Evolutionary conservation across 2,329 filamentous ascomycete species (phyloP).

Genomic region (Fusarium sp.): DNA sequence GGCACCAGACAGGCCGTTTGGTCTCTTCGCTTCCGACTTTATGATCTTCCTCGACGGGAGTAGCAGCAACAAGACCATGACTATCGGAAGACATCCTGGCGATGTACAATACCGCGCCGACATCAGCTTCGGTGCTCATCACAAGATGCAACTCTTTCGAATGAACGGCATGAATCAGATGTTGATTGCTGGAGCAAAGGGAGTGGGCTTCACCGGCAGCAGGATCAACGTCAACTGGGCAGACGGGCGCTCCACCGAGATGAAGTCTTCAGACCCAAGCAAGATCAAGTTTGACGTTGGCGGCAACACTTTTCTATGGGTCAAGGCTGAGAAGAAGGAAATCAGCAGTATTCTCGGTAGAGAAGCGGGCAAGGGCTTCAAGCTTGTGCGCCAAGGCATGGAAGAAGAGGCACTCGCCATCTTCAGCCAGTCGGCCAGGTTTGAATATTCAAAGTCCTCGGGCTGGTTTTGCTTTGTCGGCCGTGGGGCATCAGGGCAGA

Average conservation of each 20-base stretch:
- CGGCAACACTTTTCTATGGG: neutral
- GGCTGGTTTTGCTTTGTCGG: conserved; percentile 11
- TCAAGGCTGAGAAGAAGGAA: neutral
- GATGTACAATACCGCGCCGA: conserved; percentile 6
- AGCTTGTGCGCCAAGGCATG: neutral
- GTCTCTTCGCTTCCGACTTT: conserved; percentile 3
- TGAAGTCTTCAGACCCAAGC: conserved; percentile 1
- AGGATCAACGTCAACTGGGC: conserved; percentile 2
- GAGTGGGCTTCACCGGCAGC: conserved; percentile 1
- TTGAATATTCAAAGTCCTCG: neutral
- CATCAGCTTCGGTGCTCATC: conserved; percentile 1
- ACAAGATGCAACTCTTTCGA: conserved; percentile 2
- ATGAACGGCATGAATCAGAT: neutral
- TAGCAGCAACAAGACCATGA: conserved; percentile 7
- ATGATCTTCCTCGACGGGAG: conserved; percentile 6
- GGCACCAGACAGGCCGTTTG: conserved; percentile 1
- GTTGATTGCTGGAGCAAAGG: conserved; percentile 1
- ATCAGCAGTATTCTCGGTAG: neutral
- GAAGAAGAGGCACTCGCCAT: neutral
- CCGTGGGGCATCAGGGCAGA: neutral
- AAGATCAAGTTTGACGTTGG: conserved; percentile 8
- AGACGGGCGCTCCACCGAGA: conserved; percentile 7
- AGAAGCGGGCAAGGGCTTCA: conserved; percentile 2
- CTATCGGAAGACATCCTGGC: neutral
- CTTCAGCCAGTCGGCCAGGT: conserved; percentile 7